phyloP scores from a whole-genome alignment of 495 filamentous ascomycete species.

The Penicillium argentinense region DNA sequence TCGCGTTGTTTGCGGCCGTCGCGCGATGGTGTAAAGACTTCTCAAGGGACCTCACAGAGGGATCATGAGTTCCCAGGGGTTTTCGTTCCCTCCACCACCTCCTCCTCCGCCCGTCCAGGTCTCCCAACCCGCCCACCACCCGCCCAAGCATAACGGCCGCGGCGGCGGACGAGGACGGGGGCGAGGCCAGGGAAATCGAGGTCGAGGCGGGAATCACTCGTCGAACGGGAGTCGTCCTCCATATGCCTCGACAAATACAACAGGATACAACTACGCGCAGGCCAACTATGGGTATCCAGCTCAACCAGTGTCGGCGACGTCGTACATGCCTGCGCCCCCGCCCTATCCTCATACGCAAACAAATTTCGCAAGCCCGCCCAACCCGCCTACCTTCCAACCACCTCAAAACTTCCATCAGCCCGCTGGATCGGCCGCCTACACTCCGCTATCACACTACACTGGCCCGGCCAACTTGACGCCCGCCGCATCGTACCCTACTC shows the following conservation, averaged over 20 bases:
- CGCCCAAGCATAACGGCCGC: constrained; percentile 33
- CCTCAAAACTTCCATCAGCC: constrained; percentile 29
- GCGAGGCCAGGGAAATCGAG: constrained; percentile 48
- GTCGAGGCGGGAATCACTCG: constrained; percentile 53
- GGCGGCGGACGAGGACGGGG: constrained; percentile 39
- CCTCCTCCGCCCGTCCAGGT: constrained; percentile 40
- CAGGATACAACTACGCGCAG: constrained; percentile 30
- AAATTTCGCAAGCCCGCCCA: constrained; percentile 27
- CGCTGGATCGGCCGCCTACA: constrained; percentile 27
- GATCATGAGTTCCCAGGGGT: constrained; percentile 48
- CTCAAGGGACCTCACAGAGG: constrained; percentile 23
- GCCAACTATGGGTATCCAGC: constrained; percentile 36
- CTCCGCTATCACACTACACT: constrained; percentile 32
- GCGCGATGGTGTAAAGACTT: constrained; percentile 17
- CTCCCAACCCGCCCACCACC: constrained; percentile 24
- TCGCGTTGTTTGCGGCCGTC: no score
- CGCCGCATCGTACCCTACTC: constrained; percentile 19
- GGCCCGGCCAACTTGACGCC: constrained; percentile 18
- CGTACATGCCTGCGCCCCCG: constrained; percentile 27
- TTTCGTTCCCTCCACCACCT: constrained; percentile 54
- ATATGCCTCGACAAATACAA: constrained; percentile 13
- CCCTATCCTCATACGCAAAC: constrained; percentile 29
- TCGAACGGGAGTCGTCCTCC: constrained; percentile 20
- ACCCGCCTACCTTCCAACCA: constrained; percentile 23
- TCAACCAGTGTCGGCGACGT: constrained; percentile 27